Evolutionary conservation across 2,329 filamentous ascomycete species (phyloP).

Genomic region (Dactylellina cionopaga): DNA sequence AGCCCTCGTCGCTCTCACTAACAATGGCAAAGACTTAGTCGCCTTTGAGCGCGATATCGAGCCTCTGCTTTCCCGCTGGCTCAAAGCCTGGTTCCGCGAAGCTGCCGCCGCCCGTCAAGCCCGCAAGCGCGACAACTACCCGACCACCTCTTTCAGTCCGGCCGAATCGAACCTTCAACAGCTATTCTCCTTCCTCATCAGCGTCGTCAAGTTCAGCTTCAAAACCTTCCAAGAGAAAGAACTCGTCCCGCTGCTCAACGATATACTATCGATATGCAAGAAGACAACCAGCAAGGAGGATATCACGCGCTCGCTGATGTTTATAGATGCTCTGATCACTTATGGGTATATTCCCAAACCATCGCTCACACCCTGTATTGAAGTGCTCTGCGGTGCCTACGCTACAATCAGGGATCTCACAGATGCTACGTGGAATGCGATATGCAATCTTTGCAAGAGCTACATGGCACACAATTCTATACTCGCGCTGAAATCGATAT

Average conservation of each 20-base stretch:
- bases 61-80: conserved; percentile 71
- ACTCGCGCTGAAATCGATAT: conserved; percentile 71
- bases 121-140: conserved; percentile 60
- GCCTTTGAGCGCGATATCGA: conserved; percentile 76
- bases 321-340: conserved; percentile 76
- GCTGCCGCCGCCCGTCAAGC: conserved; percentile 67
- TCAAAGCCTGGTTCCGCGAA: conserved; percentile 68
- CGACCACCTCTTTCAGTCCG: conserved; percentile 57
- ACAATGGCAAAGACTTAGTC: conserved; percentile 70
- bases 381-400: conserved; percentile 77
- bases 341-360: conserved; percentile 74
- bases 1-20: conserved; percentile 71
- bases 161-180: conserved; percentile 72
- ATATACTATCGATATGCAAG: conserved; percentile 73
- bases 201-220: conserved; percentile 80
- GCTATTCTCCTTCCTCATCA: conserved; percentile 73
- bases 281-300: conserved; percentile 73
- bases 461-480: conserved; percentile 77
- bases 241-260: conserved; percentile 70
- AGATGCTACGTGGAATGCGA: conserved; percentile 74
- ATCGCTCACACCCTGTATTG: conserved; percentile 73
- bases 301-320: conserved; percentile 72
- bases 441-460: conserved; percentile 76
- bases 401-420: conserved; percentile 71
- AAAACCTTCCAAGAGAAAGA: conserved; percentile 73